Percentiles rank a stretch among this genome's conserved stretches.
Conservation (phyloP, 108 stramenopile species). For the Nitzschia palea region DNA sequence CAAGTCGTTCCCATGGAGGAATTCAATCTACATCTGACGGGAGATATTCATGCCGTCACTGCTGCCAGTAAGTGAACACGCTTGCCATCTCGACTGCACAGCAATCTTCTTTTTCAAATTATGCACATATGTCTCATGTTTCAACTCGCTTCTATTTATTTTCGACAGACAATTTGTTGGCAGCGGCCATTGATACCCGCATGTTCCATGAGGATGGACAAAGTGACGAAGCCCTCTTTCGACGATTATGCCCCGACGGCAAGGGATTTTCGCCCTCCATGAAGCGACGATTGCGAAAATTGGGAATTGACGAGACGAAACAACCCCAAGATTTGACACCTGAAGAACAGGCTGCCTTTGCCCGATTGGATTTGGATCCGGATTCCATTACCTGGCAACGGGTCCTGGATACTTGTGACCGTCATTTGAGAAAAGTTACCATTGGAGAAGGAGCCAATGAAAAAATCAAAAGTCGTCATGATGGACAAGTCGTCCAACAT, state of each 20-base stretch:
- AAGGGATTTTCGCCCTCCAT: constrained; percentile 79
- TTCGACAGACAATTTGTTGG: constrained; percentile 92
- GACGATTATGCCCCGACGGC: constrained; percentile 68
- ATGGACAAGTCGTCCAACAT: constrained; percentile 61
- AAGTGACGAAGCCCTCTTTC: constrained; percentile 88
- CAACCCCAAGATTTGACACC: constrained; percentile 81
- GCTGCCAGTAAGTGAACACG: constrained; percentile 56
- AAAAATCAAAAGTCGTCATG: constrained; percentile 68
- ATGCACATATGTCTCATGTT: constrained; percentile 42
- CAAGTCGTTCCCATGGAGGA: constrained; percentile 98
- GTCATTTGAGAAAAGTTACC: constrained; percentile 84
- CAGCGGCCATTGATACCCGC: constrained; percentile 96
- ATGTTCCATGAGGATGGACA: constrained; percentile 96
- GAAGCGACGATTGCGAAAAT: constrained; percentile 81
- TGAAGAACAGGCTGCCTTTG: constrained; percentile 83
- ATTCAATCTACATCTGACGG: constrained; percentile 98
- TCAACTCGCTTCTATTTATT: constrained; percentile 81
- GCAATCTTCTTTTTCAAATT: too few relatives aligned
- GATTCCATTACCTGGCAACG: constrained; percentile 96
- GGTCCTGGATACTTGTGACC: constrained; percentile 97
- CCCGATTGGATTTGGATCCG: constrained; percentile 93
- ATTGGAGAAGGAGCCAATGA: constrained; percentile 88
- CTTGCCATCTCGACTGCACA: too few relatives aligned
- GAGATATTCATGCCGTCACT: constrained; percentile 94
- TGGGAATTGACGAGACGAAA: constrained; percentile 84